phyloP scores from a whole-genome alignment of 164 flowering plant species.

The Amborella trichopoda region DNA sequence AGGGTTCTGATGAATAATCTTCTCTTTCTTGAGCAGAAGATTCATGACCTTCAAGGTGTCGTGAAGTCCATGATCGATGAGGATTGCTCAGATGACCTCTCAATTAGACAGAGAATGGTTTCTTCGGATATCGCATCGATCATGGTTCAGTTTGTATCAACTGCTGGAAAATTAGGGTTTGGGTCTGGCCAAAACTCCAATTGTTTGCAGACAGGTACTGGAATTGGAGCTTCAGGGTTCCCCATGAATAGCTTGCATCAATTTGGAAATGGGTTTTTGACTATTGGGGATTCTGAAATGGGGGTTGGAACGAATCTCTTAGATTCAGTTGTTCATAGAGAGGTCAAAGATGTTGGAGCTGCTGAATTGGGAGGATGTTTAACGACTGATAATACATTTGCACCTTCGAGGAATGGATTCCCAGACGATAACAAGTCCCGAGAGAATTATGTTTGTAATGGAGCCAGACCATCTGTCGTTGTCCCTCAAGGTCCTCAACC shows the following conservation, averaged over 20 bases:
- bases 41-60: constrained; percentile 5
- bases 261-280: background rate
- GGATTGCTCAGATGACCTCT: background rate
- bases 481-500: background rate
- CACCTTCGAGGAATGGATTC: background rate
- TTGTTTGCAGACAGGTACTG: background rate
- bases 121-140: constrained; percentile 3
- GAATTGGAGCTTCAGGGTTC: background rate
- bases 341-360: background rate
- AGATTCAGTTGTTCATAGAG: background rate
- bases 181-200: background rate
- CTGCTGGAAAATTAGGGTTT: constrained; percentile 2
- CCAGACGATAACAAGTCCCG: background rate
- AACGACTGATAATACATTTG: background rate
- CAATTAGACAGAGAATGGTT: constrained; percentile 2
- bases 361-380: background rate
- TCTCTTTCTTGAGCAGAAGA: constrained; percentile 7
- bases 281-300: background rate
- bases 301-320: background rate
- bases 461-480: background rate
- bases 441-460: background rate
- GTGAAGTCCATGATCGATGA: constrained; percentile 3
- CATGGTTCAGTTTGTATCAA: constrained; percentile 2
- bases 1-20: constrained; percentile 4
- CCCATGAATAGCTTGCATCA: constrained; percentile 1